A percentile compares a stretch with the other conserved stretches of the same genome.
These are phyloP conservation scores for Verticillium klebahnii DNA, from an alignment of 2,329 filamentous ascomycete species.

Conservation along the genomic window DNA sequence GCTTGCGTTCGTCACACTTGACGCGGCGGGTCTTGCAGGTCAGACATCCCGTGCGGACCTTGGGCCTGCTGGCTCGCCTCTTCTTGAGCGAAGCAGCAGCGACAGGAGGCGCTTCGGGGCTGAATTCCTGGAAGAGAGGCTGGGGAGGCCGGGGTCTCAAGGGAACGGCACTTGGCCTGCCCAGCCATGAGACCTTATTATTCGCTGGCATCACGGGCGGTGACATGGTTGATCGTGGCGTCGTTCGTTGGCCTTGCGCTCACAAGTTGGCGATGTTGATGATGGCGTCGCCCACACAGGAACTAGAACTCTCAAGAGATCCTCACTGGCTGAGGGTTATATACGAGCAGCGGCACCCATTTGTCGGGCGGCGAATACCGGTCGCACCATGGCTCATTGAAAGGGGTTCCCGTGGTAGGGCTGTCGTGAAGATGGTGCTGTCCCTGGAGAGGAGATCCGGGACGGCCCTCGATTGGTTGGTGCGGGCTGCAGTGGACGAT, in stretches of 20 bases:
- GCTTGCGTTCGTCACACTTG: constrained; percentile 24
- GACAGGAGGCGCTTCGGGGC: neutral
- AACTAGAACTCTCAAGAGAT: neutral
- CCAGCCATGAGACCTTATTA: neutral
- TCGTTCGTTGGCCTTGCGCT: neutral
- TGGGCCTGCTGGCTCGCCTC: constrained; percentile 9
- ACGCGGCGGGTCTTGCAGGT: constrained; percentile 21
- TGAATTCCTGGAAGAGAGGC: neutral
- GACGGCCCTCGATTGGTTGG: neutral
- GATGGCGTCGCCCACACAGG: neutral
- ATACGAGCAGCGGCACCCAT: neutral
- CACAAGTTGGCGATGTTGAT: neutral
- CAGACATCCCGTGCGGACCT: constrained; percentile 13
- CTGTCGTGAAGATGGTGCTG: neutral
- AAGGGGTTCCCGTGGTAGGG: neutral
- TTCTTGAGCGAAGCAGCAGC: neutral
- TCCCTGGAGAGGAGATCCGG: neutral
- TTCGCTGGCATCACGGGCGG: neutral
- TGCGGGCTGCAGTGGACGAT: neutral
- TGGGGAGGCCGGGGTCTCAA: neutral
- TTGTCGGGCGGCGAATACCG: neutral
- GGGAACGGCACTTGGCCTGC: neutral
- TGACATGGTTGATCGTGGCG: neutral
- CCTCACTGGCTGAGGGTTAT: neutral
- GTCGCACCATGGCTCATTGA: neutral